Conservation (phyloP, 73 alveolate genomes). For the Durusdinium trenchii region DNA sequence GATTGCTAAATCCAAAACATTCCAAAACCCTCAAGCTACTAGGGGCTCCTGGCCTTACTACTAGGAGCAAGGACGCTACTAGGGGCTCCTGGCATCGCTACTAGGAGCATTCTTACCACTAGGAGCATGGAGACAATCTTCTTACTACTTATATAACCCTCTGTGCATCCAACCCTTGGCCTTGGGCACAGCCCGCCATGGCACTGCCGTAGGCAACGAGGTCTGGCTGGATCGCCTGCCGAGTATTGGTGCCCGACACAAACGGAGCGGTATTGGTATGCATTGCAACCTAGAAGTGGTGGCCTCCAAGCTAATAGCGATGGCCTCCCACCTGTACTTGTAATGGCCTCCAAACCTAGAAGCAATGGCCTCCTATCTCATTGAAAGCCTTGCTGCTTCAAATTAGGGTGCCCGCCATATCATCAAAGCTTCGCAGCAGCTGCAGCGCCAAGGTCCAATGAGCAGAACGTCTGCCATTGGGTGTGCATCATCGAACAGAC, state of each 20-base stretch:
- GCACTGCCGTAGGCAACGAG: conserved; percentile 60
- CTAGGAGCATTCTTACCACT: too few species aligned
- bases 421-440: not conserved
- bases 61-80: too few species aligned
- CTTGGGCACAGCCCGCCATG: conserved; percentile 47
- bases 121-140: too few species aligned
- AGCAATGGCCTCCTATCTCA: not conserved
- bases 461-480: not conserved
- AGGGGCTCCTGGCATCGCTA: too few species aligned
- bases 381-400: not conserved
- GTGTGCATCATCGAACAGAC: too few species aligned
- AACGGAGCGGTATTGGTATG: not conserved
- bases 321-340: not conserved
- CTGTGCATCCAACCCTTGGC: too few species aligned
- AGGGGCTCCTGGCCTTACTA: too few species aligned
- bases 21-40: too few species aligned
- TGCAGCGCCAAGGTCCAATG: not conserved
- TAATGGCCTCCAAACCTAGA: not conserved
- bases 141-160: too few species aligned
- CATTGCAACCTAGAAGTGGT: not conserved
- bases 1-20: too few species aligned
- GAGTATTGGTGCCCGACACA: not conserved
- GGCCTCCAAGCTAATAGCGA: not conserved
- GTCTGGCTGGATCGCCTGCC: conserved; percentile 9
- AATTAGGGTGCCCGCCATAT: not conserved